These are phyloP conservation scores for Calonectria ilicicola DNA, from an alignment of 2,329 filamentous ascomycete genomes.

Conservation along the genomic window DNA sequence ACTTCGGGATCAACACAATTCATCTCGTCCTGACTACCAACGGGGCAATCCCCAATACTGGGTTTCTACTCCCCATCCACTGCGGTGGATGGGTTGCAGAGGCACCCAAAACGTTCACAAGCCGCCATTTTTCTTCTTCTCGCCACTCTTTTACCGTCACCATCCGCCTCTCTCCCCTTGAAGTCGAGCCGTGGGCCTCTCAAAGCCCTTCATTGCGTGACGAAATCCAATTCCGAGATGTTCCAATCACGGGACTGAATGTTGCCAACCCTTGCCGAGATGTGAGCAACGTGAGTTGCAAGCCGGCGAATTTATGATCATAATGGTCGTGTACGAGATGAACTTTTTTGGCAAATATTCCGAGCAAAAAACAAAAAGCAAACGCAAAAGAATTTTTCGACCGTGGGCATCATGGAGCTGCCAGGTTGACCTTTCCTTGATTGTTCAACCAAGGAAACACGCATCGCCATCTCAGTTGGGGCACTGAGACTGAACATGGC, in stretches of 20 bases:
- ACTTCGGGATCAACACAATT: slow-evolving; percentile 49
- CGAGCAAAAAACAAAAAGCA: slow-evolving; percentile 40
- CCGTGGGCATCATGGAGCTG: slow-evolving; percentile 58
- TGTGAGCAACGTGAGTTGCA: slow-evolving; percentile 45
- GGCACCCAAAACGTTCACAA: slow-evolving; percentile 34
- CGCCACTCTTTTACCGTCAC: slow-evolving; percentile 44
- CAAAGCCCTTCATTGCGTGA: slow-evolving; percentile 41
- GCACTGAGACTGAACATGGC: slow-evolving; percentile 95
- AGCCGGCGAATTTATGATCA: slow-evolving; percentile 46
- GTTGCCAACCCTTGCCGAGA: slow-evolving; percentile 37
- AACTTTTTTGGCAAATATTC: slow-evolving; percentile 47
- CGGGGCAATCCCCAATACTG: slow-evolving; percentile 44
- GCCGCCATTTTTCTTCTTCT: slow-evolving; percentile 41
- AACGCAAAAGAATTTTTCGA: slow-evolving; percentile 43
- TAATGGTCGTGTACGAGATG: slow-evolving; percentile 46
- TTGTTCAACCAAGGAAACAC: slow-evolving; percentile 36
- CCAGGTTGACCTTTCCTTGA: slow-evolving; percentile 52
- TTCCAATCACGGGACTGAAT: slow-evolving; percentile 43
- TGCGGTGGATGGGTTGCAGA: slow-evolving; percentile 16
- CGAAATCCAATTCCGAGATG: slow-evolving; percentile 47
- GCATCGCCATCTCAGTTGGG: slow-evolving; percentile 69
- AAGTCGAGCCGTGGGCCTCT: slow-evolving; percentile 39
- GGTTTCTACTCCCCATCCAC: slow-evolving; percentile 35
- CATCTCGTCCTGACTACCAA: slow-evolving; percentile 54
- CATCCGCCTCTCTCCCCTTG: slow-evolving; percentile 43